These are phyloP conservation scores for Eucalyptus cloeziana DNA, from an alignment of 345 rosid species.

Conservation along the genomic window DNA sequence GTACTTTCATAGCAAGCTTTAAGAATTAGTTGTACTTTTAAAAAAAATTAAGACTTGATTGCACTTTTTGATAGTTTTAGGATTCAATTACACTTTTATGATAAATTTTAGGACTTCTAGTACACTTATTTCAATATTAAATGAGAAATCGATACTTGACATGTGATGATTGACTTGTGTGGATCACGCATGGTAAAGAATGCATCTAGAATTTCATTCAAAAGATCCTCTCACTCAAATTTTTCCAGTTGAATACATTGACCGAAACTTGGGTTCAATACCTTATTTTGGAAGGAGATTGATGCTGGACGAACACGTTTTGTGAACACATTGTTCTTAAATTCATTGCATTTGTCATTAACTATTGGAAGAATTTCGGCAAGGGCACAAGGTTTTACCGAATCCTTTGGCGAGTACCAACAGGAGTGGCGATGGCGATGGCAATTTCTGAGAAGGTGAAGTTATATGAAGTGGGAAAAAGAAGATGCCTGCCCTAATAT, in stretches of 20 bases:
- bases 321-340: background rate
- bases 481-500: background rate
- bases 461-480: background rate
- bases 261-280: background rate
- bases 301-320: background rate
- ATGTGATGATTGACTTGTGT: background rate
- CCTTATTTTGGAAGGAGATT: background rate
- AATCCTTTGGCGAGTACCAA: background rate
- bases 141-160: background rate
- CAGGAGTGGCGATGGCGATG: background rate
- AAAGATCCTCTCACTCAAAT: background rate
- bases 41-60: too few relatives aligned
- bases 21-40: too few relatives aligned
- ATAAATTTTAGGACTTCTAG: too few relatives aligned
- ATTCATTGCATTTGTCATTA: background rate
- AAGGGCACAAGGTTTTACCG: background rate
- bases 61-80: too few relatives aligned
- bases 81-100: too few relatives aligned
- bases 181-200: background rate
- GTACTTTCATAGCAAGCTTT: too few relatives aligned
- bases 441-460: background rate
- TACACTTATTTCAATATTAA: background rate
- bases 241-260: too few relatives aligned
- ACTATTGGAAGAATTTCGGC: fast-evolving
- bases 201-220: background rate